Evolutionary conservation across 2,329 filamentous ascomycete species (phyloP), one percentile per base, ranked within the genome.

Genomic region (Sporothrix schenckii): DNA sequence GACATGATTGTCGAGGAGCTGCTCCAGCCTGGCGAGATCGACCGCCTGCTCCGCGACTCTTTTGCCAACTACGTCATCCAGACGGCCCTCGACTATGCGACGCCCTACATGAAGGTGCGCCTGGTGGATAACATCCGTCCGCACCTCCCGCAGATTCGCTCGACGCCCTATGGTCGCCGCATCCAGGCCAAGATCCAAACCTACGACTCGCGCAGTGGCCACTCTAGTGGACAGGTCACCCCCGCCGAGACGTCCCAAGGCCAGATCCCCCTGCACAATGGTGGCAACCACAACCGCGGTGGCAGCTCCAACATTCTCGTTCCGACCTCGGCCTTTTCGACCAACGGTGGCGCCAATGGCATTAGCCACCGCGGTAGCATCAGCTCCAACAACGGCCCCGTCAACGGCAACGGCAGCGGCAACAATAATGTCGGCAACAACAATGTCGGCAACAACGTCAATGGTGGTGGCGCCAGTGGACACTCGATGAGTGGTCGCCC

Each of bases 61-160:
- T 99, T 92, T 77, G 95, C 93, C 79, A 99, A 99, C 82, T 99
- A 99, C 77, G 95, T 99, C 74, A 92, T 99, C 52, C 95, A 99
- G 84, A 99, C 95, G 52, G 94, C 95, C 39, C 87, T 97, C 75
- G 94, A 97, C 76, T 94, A 92, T 77, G 88, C 92, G 14, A 92
- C 93, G 69, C 85, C 87, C 7, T 85, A 88, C 41, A 90, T 89
- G 78, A 93, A 94, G 81, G 83, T 85, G 71, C 88, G 88, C 61
- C 85, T 99, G 56, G 89, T 97, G 60, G 93, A 98, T 72, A 85
- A 87, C 49, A 93, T 98, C 76, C 92, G 93, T 52, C 93, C 94
- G 0, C 89, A 96, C 72, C 83, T 98, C 52, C 91, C 92, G 3
- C 85, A 88, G 54, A 96, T 98, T 73, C 92, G 94, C 73, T 90